Conservation (phyloP, 73 alveolate genomes). For the Tetrahymena elliotti region DNA sequence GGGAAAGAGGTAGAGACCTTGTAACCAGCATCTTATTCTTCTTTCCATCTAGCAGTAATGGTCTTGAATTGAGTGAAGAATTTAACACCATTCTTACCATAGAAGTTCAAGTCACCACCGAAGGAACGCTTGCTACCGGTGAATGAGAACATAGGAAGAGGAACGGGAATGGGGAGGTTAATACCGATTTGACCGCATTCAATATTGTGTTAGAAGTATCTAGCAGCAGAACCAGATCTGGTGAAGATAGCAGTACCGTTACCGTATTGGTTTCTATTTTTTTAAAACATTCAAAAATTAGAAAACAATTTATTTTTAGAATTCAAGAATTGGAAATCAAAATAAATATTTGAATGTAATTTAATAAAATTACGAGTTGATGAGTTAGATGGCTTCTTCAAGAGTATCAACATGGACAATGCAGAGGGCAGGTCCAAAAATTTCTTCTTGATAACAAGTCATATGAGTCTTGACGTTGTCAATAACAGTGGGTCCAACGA, state of each 20-base stretch:
- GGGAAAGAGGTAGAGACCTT: conserved; percentile 59
- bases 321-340: not conserved
- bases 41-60: conserved; percentile 71
- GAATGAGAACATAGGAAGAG: conserved; percentile 90
- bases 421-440: conserved; percentile 87
- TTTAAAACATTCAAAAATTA: not conserved
- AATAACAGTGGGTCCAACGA: conserved; percentile 82
- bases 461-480: conserved; percentile 67
- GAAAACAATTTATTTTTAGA: not conserved
- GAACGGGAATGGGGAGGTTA: conserved; percentile 90
- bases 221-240: conserved; percentile 79
- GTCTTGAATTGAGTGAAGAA: conserved; percentile 92
- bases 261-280: conserved; percentile 49
- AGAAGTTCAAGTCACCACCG: conserved; percentile 88
- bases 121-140: conserved; percentile 87
- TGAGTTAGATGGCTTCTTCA: conserved; percentile 76
- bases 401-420: conserved; percentile 71
- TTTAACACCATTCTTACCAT: conserved; percentile 85
- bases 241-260: conserved; percentile 94
- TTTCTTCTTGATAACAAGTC: conserved; percentile 71
- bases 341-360: not conserved
- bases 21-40: conserved; percentile 49
- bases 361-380: conserved; percentile 52
- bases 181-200: conserved; percentile 91
- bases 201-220: conserved; percentile 79